Evolutionary conservation across 352 stramenopile genomes (phyloP).

Genomic region (Aphanomyces astaci): DNA sequence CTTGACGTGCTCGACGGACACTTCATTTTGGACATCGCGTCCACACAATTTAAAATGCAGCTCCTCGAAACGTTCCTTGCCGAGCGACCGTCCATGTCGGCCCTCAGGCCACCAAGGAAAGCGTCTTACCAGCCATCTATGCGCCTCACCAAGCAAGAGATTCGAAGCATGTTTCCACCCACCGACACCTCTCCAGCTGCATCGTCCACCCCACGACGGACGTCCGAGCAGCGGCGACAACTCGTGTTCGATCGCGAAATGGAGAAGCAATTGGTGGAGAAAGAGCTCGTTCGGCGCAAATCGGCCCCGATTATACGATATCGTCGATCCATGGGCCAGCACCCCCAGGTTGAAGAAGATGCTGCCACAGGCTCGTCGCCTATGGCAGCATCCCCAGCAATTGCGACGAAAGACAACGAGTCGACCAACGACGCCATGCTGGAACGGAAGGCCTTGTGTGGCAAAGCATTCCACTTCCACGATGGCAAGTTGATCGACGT

Average conservation of each 20-base stretch:
- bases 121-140: background rate
- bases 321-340: background rate
- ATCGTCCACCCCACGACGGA: background rate
- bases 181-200: background rate
- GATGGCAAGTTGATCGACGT: constrained; percentile 6
- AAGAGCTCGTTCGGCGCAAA: background rate
- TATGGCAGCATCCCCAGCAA: background rate
- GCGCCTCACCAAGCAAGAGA: background rate
- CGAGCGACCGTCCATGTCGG: background rate
- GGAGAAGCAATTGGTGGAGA: background rate
- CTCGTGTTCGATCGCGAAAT: background rate
- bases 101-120: background rate
- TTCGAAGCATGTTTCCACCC: background rate
- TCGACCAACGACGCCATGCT: background rate
- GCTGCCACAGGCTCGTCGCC: background rate
- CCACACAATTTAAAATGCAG: background rate
- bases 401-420: background rate
- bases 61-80: background rate
- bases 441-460: background rate
- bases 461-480: constrained; percentile 1
- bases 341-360: background rate
- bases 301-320: background rate
- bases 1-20: background rate
- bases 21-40: background rate
- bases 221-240: constrained; percentile 1